Evolutionary conservation across 1,284 basidiomycete species (phyloP).

Genomic region (Blastosporella zonata): DNA sequence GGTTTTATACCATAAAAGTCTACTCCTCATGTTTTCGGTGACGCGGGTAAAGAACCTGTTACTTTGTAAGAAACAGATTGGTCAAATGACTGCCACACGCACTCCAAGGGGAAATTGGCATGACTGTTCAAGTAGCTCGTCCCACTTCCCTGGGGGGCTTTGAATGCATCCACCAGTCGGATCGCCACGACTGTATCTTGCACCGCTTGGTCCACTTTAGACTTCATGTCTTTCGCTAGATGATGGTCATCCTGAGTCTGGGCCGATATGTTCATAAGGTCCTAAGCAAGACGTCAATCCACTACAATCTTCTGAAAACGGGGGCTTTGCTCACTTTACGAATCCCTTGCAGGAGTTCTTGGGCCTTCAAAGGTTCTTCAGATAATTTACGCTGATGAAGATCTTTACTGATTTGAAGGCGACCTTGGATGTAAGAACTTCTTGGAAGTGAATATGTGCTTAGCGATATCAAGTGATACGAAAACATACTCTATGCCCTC

Average conservation of each 20-base stretch:
- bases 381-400: slow-evolving; percentile 73
- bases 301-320: neutral
- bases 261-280: slow-evolving; percentile 57
- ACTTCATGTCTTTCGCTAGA: slow-evolving; percentile 64
- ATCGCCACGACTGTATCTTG: slow-evolving; percentile 74
- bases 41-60: slow-evolving; percentile 73
- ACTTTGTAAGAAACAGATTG: neutral
- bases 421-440: slow-evolving; percentile 72
- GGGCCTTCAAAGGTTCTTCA: slow-evolving; percentile 69
- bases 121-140: slow-evolving; percentile 69
- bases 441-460: slow-evolving; percentile 11
- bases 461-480: neutral
- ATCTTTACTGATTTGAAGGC: slow-evolving; percentile 74
- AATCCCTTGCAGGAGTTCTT: slow-evolving; percentile 61
- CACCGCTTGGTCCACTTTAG: slow-evolving; percentile 71
- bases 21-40: slow-evolving; percentile 66
- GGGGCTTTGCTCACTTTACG: slow-evolving; percentile 49
- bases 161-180: slow-evolving; percentile 72
- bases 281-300: slow-evolving; percentile 34
- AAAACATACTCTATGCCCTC: slow-evolving; percentile 71
- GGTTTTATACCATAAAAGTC: slow-evolving; percentile 72
- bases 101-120: slow-evolving; percentile 82
- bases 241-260: slow-evolving; percentile 66
- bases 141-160: slow-evolving; percentile 60
- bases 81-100: slow-evolving; percentile 24